A percentile compares a stretch with the other conserved stretches of the same genome.
These are phyloP conservation scores for Pseudonitzschia multistriata DNA, from an alignment of 108 stramenopile genomes.

Conservation along the genomic window DNA sequence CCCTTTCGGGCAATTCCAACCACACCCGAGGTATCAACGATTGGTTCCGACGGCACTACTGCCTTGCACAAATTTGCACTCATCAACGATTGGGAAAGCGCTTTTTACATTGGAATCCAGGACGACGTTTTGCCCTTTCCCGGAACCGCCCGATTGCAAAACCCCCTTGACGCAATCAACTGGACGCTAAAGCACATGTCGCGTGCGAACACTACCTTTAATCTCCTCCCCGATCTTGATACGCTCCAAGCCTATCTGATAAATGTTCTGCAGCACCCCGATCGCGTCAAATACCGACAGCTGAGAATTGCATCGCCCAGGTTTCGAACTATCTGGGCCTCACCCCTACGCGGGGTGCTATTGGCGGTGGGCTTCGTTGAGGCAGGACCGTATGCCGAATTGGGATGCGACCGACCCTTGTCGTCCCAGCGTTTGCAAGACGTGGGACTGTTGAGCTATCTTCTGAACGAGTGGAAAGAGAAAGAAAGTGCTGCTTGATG, in stretches of 20 bases:
- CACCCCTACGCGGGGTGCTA: slow-evolving; percentile 55
- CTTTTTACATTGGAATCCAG: slow-evolving; percentile 22
- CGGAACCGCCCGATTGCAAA: slow-evolving; percentile 15
- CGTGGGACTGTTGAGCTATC: slow-evolving; percentile 39
- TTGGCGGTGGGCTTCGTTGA: slow-evolving; percentile 72
- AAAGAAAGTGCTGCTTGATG: background rate
- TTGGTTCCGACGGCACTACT: slow-evolving; percentile 19
- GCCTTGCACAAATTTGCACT: slow-evolving; percentile 46
- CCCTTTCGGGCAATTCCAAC: slow-evolving; percentile 70
- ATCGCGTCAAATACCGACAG: slow-evolving; percentile 56
- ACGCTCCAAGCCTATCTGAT: slow-evolving; percentile 52
- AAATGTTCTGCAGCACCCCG: slow-evolving; percentile 57
- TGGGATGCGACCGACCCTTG: slow-evolving; percentile 38
- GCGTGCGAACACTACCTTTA: slow-evolving; percentile 24
- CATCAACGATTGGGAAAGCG: slow-evolving; percentile 8
- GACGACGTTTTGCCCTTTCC: slow-evolving; percentile 48
- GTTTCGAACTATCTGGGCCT: slow-evolving; percentile 57
- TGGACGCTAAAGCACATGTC: slow-evolving; percentile 62
- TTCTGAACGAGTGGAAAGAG: slow-evolving; percentile 38
- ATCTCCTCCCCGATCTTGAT: slow-evolving; percentile 20
- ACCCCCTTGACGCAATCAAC: slow-evolving; percentile 32
- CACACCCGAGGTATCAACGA: slow-evolving; percentile 37
- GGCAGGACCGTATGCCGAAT: slow-evolving; percentile 45
- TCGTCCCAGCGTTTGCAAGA: slow-evolving; percentile 46
- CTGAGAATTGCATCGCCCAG: slow-evolving; percentile 45